Conservation (phyloP, 164 flowering plant genomes). For the Vitis amurensis region DNA sequence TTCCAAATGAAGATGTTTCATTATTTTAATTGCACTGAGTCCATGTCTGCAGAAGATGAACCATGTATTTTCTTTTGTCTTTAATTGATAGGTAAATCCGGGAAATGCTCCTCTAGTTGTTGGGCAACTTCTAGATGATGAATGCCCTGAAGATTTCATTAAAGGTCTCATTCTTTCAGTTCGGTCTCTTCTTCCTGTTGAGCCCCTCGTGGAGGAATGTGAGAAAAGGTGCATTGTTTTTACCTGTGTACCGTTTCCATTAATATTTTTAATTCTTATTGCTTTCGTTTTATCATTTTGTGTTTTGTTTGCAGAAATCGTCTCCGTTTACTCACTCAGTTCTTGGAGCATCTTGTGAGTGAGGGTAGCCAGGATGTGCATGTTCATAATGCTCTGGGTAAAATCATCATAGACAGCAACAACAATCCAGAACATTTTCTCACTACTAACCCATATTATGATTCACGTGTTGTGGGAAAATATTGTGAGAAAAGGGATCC, state of each 20-base stretch:
- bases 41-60: too few species aligned
- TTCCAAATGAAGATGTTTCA: too few species aligned
- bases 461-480: slow-evolving; percentile 98
- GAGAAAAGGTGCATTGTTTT: slow-evolving; percentile 72
- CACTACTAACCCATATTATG: slow-evolving; percentile 98
- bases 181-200: slow-evolving; percentile 98
- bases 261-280: background rate
- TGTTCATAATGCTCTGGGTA: slow-evolving; percentile 99
- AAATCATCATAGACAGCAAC: slow-evolving; percentile 97
- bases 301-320: slow-evolving; percentile 70
- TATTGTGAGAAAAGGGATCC: slow-evolving; percentile 99
- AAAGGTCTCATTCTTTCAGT: slow-evolving; percentile 89
- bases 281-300: slow-evolving; percentile 10
- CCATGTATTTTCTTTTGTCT: too few species aligned
- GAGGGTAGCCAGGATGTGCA: slow-evolving; percentile 99
- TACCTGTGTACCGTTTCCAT: background rate
- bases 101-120: slow-evolving; percentile 99
- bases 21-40: too few species aligned
- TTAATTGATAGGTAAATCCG: slow-evolving; percentile 77
- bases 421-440: slow-evolving; percentile 99
- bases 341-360: slow-evolving; percentile 98
- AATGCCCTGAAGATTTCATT: slow-evolving; percentile 99
- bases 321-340: slow-evolving; percentile 92
- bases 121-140: slow-evolving; percentile 98
- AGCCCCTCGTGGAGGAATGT: slow-evolving; percentile 97